Conservation (phyloP, 2,329 filamentous ascomycete species). For the Chalaropsis ovoidea region DNA sequence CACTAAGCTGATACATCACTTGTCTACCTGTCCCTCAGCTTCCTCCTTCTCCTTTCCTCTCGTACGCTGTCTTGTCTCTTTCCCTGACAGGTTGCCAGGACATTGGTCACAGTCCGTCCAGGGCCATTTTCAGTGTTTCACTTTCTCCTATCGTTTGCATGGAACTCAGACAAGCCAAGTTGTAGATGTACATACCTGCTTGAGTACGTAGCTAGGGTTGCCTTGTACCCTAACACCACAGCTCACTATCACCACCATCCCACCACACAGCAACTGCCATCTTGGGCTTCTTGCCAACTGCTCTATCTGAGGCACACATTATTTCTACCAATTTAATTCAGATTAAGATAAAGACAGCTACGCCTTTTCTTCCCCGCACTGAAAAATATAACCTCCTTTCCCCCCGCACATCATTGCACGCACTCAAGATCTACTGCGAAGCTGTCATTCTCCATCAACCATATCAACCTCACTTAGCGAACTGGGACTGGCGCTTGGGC, state of each 20-base stretch:
- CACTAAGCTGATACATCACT: neutral
- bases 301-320: neutral
- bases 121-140: neutral
- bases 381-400: neutral
- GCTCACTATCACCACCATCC: neutral
- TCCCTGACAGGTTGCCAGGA: neutral
- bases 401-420: neutral
- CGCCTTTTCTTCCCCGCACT: neutral
- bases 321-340: neutral
- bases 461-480: slow-evolving; percentile 3
- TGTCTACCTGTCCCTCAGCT: neutral
- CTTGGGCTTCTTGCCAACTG: neutral
- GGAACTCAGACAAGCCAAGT: too few species aligned
- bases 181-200: too few species aligned
- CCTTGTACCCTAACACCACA: neutral
- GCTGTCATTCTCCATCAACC: slow-evolving; percentile 5
- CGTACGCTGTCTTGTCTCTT: neutral
- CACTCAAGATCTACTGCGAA: neutral
- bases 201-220: neutral
- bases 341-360: neutral
- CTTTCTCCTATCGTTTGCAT: neutral
- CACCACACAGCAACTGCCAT: neutral
- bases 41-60: neutral
- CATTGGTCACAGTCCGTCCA: neutral
- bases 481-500: slow-evolving; percentile 7